phyloP scores from a whole-genome alignment of 2,329 filamentous ascomycete genomes.

The Fusarium sp. region DNA sequence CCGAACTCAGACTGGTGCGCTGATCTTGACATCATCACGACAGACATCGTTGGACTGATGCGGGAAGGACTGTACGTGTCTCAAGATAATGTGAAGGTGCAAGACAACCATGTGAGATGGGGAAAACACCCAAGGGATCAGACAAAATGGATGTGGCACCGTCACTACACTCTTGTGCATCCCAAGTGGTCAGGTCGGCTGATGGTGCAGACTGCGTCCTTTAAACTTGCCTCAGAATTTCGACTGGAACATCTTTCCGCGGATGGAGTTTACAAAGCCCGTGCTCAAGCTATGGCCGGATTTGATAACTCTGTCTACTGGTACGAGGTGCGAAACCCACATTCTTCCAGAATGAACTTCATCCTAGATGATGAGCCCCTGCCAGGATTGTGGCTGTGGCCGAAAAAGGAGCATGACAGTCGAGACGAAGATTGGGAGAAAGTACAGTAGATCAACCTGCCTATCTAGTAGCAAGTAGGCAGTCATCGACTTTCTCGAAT shows the following conservation, averaged over 20 bases:
- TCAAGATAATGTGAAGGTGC: accelerated
- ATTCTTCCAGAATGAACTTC: neutral
- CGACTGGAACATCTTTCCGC: neutral
- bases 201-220: neutral
- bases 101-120: neutral
- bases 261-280: accelerated
- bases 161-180: neutral
- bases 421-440: neutral
- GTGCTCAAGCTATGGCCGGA: accelerated
- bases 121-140: accelerated
- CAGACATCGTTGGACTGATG: neutral
- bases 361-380: neutral
- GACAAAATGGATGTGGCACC: accelerated
- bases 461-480: neutral
- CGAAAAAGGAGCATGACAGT: accelerated
- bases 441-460: neutral
- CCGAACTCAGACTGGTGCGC: accelerated
- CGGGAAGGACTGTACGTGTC: neutral
- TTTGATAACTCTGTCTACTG: neutral
- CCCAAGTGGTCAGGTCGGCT: neutral
- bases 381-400: conserved; percentile 7
- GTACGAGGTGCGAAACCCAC: neutral
- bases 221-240: neutral
- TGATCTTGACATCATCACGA: accelerated
- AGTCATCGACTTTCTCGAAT: neutral